Evolutionary conservation across 1,139 yeast genomes (phyloP), one percentile per base, ranked within the genome.

Genomic region (Nakaseomyces bracarensis): DNA sequence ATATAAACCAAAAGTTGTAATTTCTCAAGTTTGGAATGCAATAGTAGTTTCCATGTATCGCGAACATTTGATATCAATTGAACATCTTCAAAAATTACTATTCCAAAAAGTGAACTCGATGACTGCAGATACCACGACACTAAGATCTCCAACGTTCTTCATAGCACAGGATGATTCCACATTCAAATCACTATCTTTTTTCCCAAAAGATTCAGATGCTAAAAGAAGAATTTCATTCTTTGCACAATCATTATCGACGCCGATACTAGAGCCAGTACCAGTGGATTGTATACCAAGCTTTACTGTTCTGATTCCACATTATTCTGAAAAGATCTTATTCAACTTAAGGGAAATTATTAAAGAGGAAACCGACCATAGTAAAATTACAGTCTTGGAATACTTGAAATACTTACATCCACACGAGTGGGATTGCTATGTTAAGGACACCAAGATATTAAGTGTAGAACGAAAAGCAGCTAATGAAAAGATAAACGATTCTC

Each of bases 261-360:
- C 91, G 0, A 70, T 86, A 36, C 81, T 85, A 0, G 89, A 80
- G 45, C 82, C 93, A 0, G 64, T 72, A 11, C 78, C 89, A 0
- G 75, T 81, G 1, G 77, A 77, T 43, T 69, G 82, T n/a, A 77
- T 84, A 78, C 95, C 96, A 0, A 60, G 81, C 0, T 85, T 86
- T 51, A 82, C 95, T 0, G 95, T 86, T 0, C 63, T 86, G 38
- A 68, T 85, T n/a, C 95, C 96, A 0, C 96, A 86, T 58, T 86
- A 80, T 55, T 70, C 80, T 0, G 96, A 86, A 55, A 83, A 79
- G 56, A 81, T 86, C 20, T 59, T 83, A 4, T 58, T 84, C 9
- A 68, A 76, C 2, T 61, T 85, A 42, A 72, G 69, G 44, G 95
- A 86, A 53, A 73, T 83, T 2, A 79, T 84, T 37, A 75, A 71